A percentile compares a stretch with the other conserved stretches of the same genome.
These are phyloP conservation scores for Claviceps purpurea DNA, from an alignment of 2,329 filamentous ascomycete species.

Conservation along the genomic window DNA sequence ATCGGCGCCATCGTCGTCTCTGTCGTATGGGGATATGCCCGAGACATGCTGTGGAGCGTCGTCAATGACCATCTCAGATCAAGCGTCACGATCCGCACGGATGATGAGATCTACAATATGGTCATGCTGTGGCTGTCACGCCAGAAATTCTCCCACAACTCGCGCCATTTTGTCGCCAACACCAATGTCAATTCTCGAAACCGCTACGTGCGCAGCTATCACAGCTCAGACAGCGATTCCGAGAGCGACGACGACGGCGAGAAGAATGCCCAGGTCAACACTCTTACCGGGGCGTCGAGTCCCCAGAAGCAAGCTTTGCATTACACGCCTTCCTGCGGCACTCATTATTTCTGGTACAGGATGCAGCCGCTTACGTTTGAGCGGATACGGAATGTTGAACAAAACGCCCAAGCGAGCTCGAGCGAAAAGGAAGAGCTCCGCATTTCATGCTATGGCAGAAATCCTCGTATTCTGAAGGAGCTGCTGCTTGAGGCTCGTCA, in stretches of 20 bases:
- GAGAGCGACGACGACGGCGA: conserved; percentile 31
- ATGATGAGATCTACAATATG: conserved; percentile 63
- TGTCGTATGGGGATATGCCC: conserved; percentile 40
- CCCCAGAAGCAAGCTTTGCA: conserved; percentile 33
- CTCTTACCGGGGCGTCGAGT: conserved; percentile 9
- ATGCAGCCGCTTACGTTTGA: conserved; percentile 44
- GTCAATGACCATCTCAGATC: conserved; percentile 47
- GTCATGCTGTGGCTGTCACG: conserved; percentile 55
- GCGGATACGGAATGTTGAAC: conserved; percentile 34
- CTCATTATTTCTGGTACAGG: conserved; percentile 56
- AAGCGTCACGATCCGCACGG: conserved; percentile 50
- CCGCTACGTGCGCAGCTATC: conserved; percentile 34
- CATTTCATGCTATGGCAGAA: conserved; percentile 47
- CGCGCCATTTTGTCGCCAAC: conserved; percentile 51
- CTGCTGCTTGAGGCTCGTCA: conserved; percentile 45
- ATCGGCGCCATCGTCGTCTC: conserved; percentile 34
- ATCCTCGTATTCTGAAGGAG: conserved; percentile 47
- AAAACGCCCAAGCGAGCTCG: conserved; percentile 20
- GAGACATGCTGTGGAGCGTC: conserved; percentile 31
- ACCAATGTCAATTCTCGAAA: conserved; percentile 42
- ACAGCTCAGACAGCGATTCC: conserved; percentile 24
- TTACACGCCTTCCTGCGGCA: conserved; percentile 56
- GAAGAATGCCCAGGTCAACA: conserved; percentile 17
- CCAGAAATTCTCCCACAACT: conserved; percentile 45
- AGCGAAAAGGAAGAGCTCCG: conserved; percentile 45